These are phyloP conservation scores for Dothistroma pini DNA, from an alignment of 2,329 filamentous ascomycete genomes.

Conservation along the genomic window DNA sequence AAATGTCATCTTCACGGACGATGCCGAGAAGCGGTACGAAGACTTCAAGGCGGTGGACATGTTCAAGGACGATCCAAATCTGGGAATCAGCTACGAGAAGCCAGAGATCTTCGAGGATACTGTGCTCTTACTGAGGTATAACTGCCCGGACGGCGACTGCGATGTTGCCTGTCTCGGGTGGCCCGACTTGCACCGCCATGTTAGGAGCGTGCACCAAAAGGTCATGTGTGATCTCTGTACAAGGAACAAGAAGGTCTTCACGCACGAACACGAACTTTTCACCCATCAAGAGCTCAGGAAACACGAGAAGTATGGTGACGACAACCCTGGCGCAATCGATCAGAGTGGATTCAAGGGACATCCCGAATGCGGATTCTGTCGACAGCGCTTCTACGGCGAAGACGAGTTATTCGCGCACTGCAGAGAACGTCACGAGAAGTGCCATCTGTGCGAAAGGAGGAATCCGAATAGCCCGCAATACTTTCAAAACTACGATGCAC, in stretches of 20 bases:
- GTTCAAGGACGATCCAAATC: slow-evolving; percentile 72
- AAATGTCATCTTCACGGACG: slow-evolving; percentile 90
- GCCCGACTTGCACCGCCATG: slow-evolving; percentile 76
- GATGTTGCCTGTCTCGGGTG: slow-evolving; percentile 81
- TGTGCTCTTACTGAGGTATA: slow-evolving; percentile 81
- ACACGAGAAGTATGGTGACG: slow-evolving; percentile 88
- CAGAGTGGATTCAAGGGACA: slow-evolving; percentile 97
- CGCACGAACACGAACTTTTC: slow-evolving; percentile 94
- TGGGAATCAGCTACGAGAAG: slow-evolving; percentile 88
- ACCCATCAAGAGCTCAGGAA: slow-evolving; percentile 73
- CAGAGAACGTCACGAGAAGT: slow-evolving; percentile 88
- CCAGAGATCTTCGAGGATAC: slow-evolving; percentile 90
- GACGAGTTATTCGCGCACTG: slow-evolving; percentile 95
- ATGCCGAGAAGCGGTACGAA: slow-evolving; percentile 74
- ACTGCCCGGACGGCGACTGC: slow-evolving; percentile 82
- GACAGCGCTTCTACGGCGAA: slow-evolving; percentile 87
- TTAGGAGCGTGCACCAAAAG: slow-evolving; percentile 76
- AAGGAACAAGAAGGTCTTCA: slow-evolving; percentile 95
- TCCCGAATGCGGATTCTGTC: slow-evolving; percentile 90
- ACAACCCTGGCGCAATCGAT: slow-evolving; percentile 81
- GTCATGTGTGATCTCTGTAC: slow-evolving; percentile 90
- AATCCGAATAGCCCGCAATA: slow-evolving; percentile 73
- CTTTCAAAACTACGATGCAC: slow-evolving; percentile 79
- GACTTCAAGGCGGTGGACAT: slow-evolving; percentile 75
- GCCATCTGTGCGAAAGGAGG: slow-evolving; percentile 83